Evolutionary conservation across 768 basidiomycete species (phyloP).

Genomic region (Mycena crocata): DNA sequence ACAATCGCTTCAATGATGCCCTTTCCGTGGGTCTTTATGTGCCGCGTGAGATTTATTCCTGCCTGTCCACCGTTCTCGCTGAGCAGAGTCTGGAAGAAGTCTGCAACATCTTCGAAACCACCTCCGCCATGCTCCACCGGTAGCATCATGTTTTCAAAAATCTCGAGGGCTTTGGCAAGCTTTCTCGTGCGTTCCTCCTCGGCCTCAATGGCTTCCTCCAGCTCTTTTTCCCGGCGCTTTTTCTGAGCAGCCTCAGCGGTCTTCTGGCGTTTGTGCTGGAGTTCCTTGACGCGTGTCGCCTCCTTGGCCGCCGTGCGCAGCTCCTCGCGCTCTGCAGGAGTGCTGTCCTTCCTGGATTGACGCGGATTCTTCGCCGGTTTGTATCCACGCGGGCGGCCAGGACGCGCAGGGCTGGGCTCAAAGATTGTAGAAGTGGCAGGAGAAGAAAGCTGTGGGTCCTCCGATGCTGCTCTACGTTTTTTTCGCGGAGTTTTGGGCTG

Average conservation of each 20-base stretch:
- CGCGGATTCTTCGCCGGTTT: background rate
- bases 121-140: background rate
- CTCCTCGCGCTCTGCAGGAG: background rate
- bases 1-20: background rate
- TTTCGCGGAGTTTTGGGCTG: background rate
- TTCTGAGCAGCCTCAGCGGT: background rate
- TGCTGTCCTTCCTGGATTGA: background rate
- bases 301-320: background rate
- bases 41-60: background rate
- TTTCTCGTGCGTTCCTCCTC: background rate
- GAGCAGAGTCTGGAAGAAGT: background rate
- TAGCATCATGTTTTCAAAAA: background rate
- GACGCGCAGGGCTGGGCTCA: background rate
- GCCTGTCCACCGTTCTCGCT: background rate
- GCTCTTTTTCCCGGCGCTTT: background rate
- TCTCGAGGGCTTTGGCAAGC: background rate
- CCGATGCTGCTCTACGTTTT: slow-evolving; percentile 36
- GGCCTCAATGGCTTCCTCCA: background rate
- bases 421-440: background rate
- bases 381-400: background rate
- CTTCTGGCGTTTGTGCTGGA: background rate
- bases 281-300: background rate
- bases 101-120: background rate
- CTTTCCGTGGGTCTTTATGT: background rate
- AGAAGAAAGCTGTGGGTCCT: slow-evolving; percentile 17